A percentile compares a stretch with the other conserved stretches of the same genome.
Evolutionary conservation across 495 filamentous ascomycete species (phyloP).

Genomic region (Opeltia flavorubescens): DNA sequence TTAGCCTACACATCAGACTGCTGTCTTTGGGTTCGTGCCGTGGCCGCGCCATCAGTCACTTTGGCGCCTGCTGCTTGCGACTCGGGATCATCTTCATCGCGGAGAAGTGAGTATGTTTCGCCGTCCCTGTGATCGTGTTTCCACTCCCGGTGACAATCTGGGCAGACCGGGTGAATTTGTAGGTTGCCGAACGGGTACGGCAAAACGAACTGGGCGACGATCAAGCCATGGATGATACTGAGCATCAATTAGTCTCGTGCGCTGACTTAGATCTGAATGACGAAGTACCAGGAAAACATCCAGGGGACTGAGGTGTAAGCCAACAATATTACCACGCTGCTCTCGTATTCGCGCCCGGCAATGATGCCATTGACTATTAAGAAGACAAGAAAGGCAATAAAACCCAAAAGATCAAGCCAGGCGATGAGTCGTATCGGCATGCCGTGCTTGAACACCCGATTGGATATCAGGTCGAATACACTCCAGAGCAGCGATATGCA

Average conservation of each 20-base stretch:
- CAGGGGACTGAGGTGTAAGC: constrained; percentile 3
- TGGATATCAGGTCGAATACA: not conserved
- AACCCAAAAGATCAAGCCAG: not conserved
- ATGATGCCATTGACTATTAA: constrained; percentile 2
- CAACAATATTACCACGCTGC: not conserved
- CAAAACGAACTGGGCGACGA: constrained; percentile 1
- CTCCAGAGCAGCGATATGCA: not conserved
- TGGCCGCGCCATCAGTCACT: not conserved
- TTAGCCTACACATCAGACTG: not conserved
- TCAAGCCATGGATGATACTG: constrained; percentile 1
- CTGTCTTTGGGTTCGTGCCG: not conserved
- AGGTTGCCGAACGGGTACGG: not conserved
- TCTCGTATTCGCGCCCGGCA: not conserved
- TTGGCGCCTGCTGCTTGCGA: not conserved
- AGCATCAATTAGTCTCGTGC: too few species aligned
- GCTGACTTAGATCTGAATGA: not conserved
- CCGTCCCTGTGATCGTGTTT: not conserved
- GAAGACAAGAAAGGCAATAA: not conserved
- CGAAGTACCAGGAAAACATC: constrained; percentile 1
- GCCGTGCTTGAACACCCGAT: not conserved
- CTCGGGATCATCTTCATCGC: not conserved
- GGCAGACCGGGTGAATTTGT: not conserved
- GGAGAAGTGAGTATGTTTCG: not conserved
- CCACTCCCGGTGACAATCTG: constrained; percentile 1
- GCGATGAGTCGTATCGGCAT: constrained; percentile 1